Conservation (phyloP, 345 rosid genomes). For the Lumnitzera racemosa region DNA sequence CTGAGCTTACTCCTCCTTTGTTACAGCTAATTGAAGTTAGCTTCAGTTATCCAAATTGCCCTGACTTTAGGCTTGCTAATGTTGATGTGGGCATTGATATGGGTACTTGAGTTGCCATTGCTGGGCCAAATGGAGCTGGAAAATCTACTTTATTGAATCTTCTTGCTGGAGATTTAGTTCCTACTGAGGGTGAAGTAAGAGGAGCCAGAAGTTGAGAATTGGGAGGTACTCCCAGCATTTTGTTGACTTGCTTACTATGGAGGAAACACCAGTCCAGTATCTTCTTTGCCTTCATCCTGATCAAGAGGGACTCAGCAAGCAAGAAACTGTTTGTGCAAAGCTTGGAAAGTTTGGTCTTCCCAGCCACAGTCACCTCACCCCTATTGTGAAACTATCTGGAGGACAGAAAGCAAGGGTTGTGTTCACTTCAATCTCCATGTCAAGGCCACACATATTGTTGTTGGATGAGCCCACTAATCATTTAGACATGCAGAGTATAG, state of each 20-base stretch:
- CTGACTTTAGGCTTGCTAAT: slow-evolving; percentile 67
- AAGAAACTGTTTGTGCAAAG: slow-evolving; percentile 92
- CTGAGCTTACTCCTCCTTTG: slow-evolving; percentile 90
- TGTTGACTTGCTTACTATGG: slow-evolving; percentile 86
- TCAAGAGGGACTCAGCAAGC: slow-evolving; percentile 92
- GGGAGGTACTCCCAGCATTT: slow-evolving; percentile 98
- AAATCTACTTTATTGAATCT: slow-evolving; percentile 88
- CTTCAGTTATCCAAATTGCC: slow-evolving; percentile 77
- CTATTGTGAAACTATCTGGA: slow-evolving; percentile 82
- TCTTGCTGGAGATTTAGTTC: slow-evolving; percentile 83
- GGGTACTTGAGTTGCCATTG: slow-evolving; percentile 94
- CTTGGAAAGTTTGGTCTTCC: slow-evolving; percentile 93
- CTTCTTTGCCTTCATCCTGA: slow-evolving; percentile 95
- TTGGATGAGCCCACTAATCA: slow-evolving; percentile 96
- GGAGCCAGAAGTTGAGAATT: slow-evolving; percentile 85
- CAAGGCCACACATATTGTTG: slow-evolving; percentile 79
- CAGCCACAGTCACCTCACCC: slow-evolving; percentile 83
- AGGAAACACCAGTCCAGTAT: slow-evolving; percentile 87
- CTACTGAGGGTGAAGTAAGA: slow-evolving; percentile 71
- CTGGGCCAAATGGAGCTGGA: slow-evolving; percentile 97
- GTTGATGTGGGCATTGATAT: slow-evolving; percentile 97
- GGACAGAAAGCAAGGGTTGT: slow-evolving; percentile 93
- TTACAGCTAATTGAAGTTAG: slow-evolving; percentile 85
- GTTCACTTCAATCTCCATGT: slow-evolving; percentile 91
- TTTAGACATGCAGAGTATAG: slow-evolving; percentile 95